phyloP scores from a whole-genome alignment of 768 basidiomycete genomes.

The Boletus bicolor region DNA sequence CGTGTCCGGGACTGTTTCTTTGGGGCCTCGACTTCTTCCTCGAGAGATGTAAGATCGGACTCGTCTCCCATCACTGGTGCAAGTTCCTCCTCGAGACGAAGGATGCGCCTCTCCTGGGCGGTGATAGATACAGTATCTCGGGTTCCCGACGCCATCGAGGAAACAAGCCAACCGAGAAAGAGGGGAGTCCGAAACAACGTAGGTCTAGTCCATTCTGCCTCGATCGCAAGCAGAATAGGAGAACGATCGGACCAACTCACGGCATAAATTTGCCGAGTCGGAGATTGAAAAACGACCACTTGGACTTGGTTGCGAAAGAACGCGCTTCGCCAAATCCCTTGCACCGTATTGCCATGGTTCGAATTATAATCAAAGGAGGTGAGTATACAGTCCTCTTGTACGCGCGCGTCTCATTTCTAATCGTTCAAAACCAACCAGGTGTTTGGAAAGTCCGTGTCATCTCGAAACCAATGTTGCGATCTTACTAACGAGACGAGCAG shows the following conservation, averaged over 20 bases:
- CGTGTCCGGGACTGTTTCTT: neutral
- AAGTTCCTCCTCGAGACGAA: neutral
- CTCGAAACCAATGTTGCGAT: neutral
- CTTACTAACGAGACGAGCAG: constrained; percentile 35
- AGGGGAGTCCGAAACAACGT: neutral
- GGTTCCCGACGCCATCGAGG: neutral
- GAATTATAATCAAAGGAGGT: constrained; percentile 92
- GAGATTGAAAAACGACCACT: constrained; percentile 15
- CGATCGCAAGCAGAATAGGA: constrained; percentile 8
- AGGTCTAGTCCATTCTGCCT: neutral
- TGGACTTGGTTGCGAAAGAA: neutral
- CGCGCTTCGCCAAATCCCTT: neutral
- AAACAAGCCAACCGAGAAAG: neutral
- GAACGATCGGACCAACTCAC: constrained; percentile 1
- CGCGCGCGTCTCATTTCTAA: neutral
- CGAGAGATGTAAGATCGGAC: constrained; percentile 18
- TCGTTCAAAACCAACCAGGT: constrained; percentile 37
- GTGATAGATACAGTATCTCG: neutral
- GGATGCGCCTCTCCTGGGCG: neutral
- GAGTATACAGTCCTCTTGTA: constrained; percentile 22
- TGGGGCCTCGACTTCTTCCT: constrained; percentile 1
- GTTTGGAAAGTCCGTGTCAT: constrained; percentile 70
- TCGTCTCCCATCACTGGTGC: neutral
- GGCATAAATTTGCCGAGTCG: constrained; percentile 8
- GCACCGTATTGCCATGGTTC: constrained; percentile 52